These are phyloP conservation scores for Zalaria obscura DNA, from an alignment of 2,329 filamentous ascomycete species.

Conservation along the genomic window DNA sequence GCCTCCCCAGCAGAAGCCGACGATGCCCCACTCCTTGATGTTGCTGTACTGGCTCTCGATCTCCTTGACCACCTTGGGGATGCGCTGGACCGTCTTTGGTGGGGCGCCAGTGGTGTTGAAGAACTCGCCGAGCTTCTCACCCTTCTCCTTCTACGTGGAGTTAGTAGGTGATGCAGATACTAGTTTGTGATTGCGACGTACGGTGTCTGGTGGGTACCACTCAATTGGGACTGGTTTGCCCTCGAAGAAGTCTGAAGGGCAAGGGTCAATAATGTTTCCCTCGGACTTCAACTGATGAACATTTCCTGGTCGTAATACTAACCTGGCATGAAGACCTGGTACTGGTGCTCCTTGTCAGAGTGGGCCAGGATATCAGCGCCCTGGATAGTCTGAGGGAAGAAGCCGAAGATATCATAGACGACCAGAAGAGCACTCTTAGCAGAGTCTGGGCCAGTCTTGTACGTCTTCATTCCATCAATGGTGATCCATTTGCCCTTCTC, in stretches of 20 bases:
- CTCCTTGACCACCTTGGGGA: constrained; percentile 41
- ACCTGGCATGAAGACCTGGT: constrained; percentile 70
- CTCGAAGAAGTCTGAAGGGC: constrained; percentile 58
- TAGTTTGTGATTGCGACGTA: not conserved
- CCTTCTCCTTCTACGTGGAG: constrained; percentile 35
- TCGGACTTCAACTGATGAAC: not conserved
- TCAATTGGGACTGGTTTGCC: constrained; percentile 52
- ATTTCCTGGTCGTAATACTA: not conserved
- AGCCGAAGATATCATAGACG: constrained; percentile 48
- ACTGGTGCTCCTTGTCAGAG: constrained; percentile 53
- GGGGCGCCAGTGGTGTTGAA: constrained; percentile 43
- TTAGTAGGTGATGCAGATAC: not conserved
- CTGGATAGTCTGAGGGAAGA: constrained; percentile 48
- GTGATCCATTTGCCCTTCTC: constrained; percentile 45
- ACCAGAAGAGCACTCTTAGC: constrained; percentile 44
- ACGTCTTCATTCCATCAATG: constrained; percentile 48
- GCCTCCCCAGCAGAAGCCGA: constrained; percentile 40
- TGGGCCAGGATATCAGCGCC: constrained; percentile 48
- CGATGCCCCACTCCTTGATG: constrained; percentile 42
- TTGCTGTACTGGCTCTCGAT: constrained; percentile 32
- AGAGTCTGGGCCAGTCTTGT: constrained; percentile 41
- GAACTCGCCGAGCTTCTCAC: constrained; percentile 44
- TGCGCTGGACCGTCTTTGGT: constrained; percentile 40
- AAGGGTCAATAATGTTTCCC: not conserved
- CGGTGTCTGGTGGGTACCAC: constrained; percentile 43